Evolutionary conservation across 257 asterid species (phyloP), one percentile per base, ranked within the genome.

Genomic region (Gardenia jasminoides): DNA sequence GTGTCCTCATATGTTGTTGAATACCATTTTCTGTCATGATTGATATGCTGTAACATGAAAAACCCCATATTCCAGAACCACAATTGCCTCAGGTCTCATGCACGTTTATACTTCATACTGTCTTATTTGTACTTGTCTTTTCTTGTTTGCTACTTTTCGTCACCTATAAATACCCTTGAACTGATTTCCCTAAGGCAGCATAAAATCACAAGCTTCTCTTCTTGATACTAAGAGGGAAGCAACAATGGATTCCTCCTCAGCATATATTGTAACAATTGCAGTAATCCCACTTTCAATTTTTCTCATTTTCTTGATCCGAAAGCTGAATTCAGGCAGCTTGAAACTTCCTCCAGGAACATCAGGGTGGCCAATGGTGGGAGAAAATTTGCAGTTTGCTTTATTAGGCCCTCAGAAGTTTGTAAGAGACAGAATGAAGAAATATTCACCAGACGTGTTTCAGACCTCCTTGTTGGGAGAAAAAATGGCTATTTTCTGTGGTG

Each of bases 401-500:
- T n/a, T 61, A 61, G 67, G 17, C 2, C 67, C 67, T n/a, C 67
- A 61, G 36, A 61, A 61, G 67, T 61, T 61, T 10, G 36, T 61
- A n/a, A 61, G 10, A 9, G 33, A 61, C 2, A 61, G 67, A n/a
- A 61, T 61, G 67, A 61, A 61, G 7, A 61, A n/a, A n/a, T 61
- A 61, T 33, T n/a, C 67, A 11, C 36, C 67, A 61, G 67, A 61
- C 26, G 91, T 90, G 0, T 90, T 90, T 74, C 83, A 26, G 79
- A 90, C 90, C 43, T 88, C 93, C 0, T 72, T 90, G 62, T 16
- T 89, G 48, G 95, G 95, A 9, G 93, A 90, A 48, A 86, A 84
- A 72, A 83, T 89, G 95, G 93, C 89, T 0, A 79, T 87, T 36
- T 90, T 90, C 39, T 90, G 91, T 2, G 94, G 94, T 11, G 86